Conservation (phyloP, 306 rosid species). For the Corylus heterophylla region DNA sequence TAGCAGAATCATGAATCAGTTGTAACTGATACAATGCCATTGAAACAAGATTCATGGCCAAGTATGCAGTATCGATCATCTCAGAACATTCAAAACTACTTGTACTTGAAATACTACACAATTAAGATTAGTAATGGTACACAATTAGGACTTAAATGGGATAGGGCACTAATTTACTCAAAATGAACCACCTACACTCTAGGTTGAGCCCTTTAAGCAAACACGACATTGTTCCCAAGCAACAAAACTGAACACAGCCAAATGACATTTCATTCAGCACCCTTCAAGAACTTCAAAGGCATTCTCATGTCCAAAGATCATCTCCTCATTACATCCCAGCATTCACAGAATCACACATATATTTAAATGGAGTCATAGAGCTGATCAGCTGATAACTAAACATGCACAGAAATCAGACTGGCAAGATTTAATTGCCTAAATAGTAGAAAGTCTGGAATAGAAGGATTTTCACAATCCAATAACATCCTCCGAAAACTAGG, state of each 20-base stretch:
- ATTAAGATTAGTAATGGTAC: not conserved
- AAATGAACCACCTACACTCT: not conserved
- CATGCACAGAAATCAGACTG: not conserved
- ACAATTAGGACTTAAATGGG: not conserved
- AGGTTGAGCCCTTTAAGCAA: no score
- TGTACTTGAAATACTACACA: not conserved
- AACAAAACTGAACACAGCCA: no score
- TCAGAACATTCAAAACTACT: constrained; percentile 1
- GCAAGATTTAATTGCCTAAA: not conserved
- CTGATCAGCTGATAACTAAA: not conserved
- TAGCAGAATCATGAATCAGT: constrained; percentile 18
- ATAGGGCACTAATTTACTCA: not conserved
- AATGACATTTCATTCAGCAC: no score
- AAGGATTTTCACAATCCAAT: not conserved
- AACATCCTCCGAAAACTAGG: not conserved
- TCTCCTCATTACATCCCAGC: not conserved
- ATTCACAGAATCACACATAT: not conserved
- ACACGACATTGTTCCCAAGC: no score
- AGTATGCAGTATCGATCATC: constrained; percentile 36
- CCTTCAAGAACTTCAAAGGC: no score
- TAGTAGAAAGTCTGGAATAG: not conserved
- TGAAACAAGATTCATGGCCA: constrained; percentile 40
- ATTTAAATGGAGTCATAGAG: not conserved
- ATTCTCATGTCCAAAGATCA: no score
- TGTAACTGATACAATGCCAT: constrained; percentile 25